Conservation (phyloP, 257 asterid species). For the Nicotiana tomentosiformis region DNA sequence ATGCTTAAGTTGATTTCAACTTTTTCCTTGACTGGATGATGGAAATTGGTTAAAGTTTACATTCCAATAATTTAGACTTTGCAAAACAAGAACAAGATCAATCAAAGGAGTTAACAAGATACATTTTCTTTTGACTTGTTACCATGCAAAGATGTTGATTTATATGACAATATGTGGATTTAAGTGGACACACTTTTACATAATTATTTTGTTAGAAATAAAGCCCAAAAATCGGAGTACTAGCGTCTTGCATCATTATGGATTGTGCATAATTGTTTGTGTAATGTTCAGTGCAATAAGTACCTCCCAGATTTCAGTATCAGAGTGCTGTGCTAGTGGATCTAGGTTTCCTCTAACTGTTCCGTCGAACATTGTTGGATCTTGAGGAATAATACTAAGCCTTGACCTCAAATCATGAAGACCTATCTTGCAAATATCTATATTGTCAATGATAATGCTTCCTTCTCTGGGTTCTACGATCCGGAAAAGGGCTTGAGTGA, state of each 20-base stretch:
- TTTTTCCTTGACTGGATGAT: neutral
- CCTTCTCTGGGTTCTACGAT: slow-evolving; percentile 82
- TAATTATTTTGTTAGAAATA: too few relatives aligned
- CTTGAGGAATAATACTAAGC: slow-evolving; percentile 95
- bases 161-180: neutral
- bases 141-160: neutral
- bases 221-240: too few relatives aligned
- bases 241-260: too few relatives aligned
- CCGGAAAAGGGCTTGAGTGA: slow-evolving; percentile 86
- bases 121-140: neutral
- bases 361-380: slow-evolving; percentile 86
- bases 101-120: neutral
- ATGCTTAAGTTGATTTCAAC: neutral
- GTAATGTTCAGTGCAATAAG: neutral
- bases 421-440: slow-evolving; percentile 75
- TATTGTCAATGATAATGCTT: slow-evolving; percentile 62
- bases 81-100: neutral
- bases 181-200: neutral
- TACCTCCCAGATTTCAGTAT: slow-evolving; percentile 84
- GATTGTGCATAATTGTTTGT: neutral
- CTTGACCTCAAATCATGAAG: slow-evolving; percentile 86
- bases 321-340: slow-evolving; percentile 60
- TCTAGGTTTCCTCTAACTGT: slow-evolving; percentile 81
- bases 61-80: neutral
- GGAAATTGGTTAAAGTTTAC: neutral